phyloP scores from a whole-genome alignment of 2,329 filamentous ascomycete genomes.

The Talaromyces pinophilus region DNA sequence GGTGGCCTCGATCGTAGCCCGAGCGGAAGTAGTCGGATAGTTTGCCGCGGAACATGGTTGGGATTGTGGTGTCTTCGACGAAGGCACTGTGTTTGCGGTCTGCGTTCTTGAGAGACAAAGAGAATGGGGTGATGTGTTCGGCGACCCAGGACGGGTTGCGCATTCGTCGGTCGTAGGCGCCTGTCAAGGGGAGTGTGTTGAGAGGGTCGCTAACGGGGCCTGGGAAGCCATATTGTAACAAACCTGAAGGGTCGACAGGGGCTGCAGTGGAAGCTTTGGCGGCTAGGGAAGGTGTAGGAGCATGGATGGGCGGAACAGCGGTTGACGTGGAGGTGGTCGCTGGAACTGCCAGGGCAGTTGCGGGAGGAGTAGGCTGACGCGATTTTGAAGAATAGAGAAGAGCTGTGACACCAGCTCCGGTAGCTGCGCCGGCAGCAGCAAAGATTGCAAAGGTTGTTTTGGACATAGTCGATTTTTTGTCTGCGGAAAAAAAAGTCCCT shows the following conservation, averaged over 20 bases:
- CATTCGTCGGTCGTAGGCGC: slow-evolving; percentile 84
- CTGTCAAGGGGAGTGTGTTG: slow-evolving; percentile 73
- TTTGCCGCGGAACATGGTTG: slow-evolving; percentile 82
- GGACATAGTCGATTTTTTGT: slow-evolving; percentile 61
- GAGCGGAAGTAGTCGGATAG: slow-evolving; percentile 93
- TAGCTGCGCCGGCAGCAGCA: slow-evolving; percentile 73
- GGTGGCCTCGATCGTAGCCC: slow-evolving; percentile 94
- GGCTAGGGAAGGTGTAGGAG: slow-evolving; percentile 32
- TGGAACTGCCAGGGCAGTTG: slow-evolving; percentile 30
- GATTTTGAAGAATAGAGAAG: slow-evolving; percentile 66
- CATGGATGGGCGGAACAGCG: slow-evolving; percentile 35
- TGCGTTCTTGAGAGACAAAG: slow-evolving; percentile 70
- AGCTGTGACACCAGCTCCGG: slow-evolving; percentile 71
- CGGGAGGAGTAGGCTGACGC: slow-evolving; percentile 46
- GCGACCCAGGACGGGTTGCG: slow-evolving; percentile 93
- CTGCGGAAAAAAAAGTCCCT: background rate
- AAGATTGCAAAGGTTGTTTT: slow-evolving; percentile 75
- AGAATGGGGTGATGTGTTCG: slow-evolving; percentile 92
- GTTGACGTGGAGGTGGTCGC: slow-evolving; percentile 42
- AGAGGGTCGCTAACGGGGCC: slow-evolving; percentile 85
- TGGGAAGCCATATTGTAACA: slow-evolving; percentile 88
- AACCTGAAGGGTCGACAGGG: slow-evolving; percentile 71
- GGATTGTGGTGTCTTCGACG: slow-evolving; percentile 76
- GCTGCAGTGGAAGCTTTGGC: slow-evolving; percentile 33
- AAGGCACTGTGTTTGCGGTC: slow-evolving; percentile 85